Conservation (phyloP, 179 eudicot species). For the Patellifolia procumbens region DNA sequence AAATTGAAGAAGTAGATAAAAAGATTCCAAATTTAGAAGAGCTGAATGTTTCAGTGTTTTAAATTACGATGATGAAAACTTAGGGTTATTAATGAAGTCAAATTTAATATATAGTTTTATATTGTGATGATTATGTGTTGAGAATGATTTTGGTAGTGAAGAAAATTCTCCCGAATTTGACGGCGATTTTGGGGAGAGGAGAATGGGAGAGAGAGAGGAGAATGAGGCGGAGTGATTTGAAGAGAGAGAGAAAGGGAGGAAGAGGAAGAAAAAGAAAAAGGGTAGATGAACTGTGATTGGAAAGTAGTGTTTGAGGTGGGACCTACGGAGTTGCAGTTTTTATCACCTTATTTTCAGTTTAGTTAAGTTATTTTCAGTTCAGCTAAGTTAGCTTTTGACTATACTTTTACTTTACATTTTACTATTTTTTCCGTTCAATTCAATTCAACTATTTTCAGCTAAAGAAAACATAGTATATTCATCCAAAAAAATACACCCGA, state of each 20-base stretch:
- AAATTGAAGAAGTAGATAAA: constrained; percentile 7
- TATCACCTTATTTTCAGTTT: too few species aligned
- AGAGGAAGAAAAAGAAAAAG: not conserved
- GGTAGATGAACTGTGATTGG: constrained; percentile 17
- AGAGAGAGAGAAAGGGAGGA: constrained; percentile 3
- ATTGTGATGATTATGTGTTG: not conserved
- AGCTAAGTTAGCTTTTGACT: too few species aligned
- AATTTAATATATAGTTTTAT: not conserved
- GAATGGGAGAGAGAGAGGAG: not conserved
- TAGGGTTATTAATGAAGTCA: not conserved
- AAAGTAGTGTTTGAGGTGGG: constrained; percentile 13
- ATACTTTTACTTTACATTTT: too few species aligned
- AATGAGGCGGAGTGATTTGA: not conserved
- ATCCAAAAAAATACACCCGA: too few species aligned
- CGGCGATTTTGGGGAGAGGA: constrained; percentile 27
- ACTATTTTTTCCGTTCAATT: too few species aligned
- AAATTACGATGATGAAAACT: not conserved
- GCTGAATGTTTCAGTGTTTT: constrained; percentile 18
- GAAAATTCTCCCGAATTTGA: constrained; percentile 27
- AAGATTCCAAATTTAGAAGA: not conserved
- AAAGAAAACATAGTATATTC: too few species aligned
- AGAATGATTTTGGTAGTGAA: not conserved
- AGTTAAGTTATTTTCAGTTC: too few species aligned
- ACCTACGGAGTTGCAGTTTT: too few species aligned
- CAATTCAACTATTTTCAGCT: too few species aligned